Evolutionary conservation across 192 early-diverging fungal species (phyloP).

Genomic region (Coemansia umbellata): DNA sequence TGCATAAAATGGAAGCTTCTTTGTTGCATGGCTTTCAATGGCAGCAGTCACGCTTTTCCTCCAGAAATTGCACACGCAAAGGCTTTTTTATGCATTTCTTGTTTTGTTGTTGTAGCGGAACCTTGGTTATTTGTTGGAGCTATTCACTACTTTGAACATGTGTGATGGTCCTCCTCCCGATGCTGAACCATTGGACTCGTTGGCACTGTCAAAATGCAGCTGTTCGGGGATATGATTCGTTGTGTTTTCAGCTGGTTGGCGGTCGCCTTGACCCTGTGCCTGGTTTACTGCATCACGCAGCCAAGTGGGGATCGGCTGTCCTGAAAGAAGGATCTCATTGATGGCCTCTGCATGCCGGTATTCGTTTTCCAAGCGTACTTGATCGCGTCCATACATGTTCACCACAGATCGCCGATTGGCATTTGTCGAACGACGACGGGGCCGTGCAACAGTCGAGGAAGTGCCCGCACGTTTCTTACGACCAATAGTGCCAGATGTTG

Average conservation of each 20-base stretch:
- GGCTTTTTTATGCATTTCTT: too few species aligned
- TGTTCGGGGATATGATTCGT: too few species aligned
- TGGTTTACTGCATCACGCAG: conserved; percentile 43
- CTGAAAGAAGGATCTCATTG: conserved; percentile 46
- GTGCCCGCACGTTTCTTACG: conserved; percentile 17
- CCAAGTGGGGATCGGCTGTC: conserved; percentile 48
- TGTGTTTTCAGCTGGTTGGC: not conserved
- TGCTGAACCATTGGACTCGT: too few species aligned
- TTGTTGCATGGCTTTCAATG: too few species aligned
- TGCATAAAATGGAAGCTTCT: too few species aligned
- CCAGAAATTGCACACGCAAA: too few species aligned
- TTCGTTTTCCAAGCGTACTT: conserved; percentile 35
- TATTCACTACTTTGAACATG: too few species aligned
- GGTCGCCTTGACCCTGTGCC: conserved; percentile 6
- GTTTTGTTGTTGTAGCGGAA: too few species aligned
- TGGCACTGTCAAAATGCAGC: too few species aligned
- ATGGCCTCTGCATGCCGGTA: conserved; percentile 50
- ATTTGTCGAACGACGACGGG: conserved; percentile 5
- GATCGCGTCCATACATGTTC: conserved; percentile 39
- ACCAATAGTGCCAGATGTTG: not conserved
- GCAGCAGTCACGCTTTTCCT: too few species aligned
- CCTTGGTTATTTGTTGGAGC: too few species aligned
- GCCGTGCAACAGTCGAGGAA: not conserved
- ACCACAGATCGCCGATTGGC: not conserved
- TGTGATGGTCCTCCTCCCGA: too few species aligned